Conservation (phyloP, 495 filamentous ascomycete genomes). For the Hyaloscypha finlandica region DNA sequence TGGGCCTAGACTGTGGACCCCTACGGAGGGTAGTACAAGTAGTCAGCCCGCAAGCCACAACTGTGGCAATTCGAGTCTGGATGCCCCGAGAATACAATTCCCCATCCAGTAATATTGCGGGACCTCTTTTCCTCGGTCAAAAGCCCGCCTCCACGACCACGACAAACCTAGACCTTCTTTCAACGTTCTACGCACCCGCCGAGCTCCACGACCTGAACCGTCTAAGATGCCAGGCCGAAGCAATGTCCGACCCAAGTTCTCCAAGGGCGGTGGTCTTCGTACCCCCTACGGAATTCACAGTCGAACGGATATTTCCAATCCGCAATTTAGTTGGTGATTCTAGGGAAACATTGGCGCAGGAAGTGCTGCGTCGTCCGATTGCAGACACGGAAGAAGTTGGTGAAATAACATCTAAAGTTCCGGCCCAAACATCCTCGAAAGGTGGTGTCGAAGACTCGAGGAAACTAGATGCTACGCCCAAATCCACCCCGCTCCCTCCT, state of each 20-base stretch:
- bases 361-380: neutral
- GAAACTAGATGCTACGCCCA: neutral
- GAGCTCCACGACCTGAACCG: neutral
- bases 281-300: neutral
- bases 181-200: neutral
- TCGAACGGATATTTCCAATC: slow-evolving; percentile 13
- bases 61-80: neutral
- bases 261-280: neutral
- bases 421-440: neutral
- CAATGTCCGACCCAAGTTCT: neutral
- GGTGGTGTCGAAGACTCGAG: neutral
- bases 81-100: neutral
- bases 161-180: neutral
- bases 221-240: neutral
- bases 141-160: neutral
- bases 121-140: neutral
- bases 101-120: no score
- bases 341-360: neutral
- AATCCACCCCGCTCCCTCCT: neutral
- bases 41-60: neutral
- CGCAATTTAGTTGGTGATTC: slow-evolving; percentile 8
- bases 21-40: neutral
- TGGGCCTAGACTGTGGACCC: neutral
- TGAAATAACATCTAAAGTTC: neutral
- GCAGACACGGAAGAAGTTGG: neutral